phyloP scores from a whole-genome alignment of 2,329 filamentous ascomycete genomes.

The Penicillium sp. region DNA sequence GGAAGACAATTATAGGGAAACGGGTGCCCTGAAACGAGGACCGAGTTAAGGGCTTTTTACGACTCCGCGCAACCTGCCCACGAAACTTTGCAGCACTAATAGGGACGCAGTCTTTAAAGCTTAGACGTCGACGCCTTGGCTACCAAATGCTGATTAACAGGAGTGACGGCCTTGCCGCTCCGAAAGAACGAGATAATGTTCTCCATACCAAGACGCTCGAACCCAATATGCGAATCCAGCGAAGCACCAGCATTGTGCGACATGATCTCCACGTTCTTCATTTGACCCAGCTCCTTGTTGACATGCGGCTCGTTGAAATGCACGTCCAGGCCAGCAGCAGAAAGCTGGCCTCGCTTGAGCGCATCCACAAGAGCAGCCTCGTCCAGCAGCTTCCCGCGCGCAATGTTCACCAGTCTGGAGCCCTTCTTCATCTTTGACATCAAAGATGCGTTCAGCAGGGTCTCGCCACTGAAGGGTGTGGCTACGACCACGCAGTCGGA shows the following conservation, averaged over 20 bases:
- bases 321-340: slow-evolving; percentile 53
- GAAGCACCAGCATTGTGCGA: slow-evolving; percentile 52
- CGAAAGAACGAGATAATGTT: slow-evolving; percentile 40
- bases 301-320: slow-evolving; percentile 55
- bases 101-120: slow-evolving; percentile 13
- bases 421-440: slow-evolving; percentile 51
- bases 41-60: too few relatives aligned
- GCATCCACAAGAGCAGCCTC: slow-evolving; percentile 50
- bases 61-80: too few relatives aligned
- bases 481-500: slow-evolving; percentile 51
- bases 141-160: slow-evolving; percentile 61
- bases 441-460: slow-evolving; percentile 43
- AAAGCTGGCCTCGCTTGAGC: slow-evolving; percentile 48
- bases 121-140: slow-evolving; percentile 8
- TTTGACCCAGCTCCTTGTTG: slow-evolving; percentile 41
- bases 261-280: slow-evolving; percentile 45
- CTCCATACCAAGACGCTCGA: slow-evolving; percentile 49
- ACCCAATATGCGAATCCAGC: slow-evolving; percentile 50
- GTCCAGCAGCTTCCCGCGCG: slow-evolving; percentile 51
- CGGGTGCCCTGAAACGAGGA: too few relatives aligned
- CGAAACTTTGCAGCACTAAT: too few relatives aligned
- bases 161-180: slow-evolving; percentile 44
- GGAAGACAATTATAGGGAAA: too few relatives aligned
- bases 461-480: slow-evolving; percentile 43
- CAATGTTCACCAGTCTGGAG: slow-evolving; percentile 52